Conservation (phyloP, 495 filamentous ascomycete species). For the Thermochaetoides thermophila region DNA sequence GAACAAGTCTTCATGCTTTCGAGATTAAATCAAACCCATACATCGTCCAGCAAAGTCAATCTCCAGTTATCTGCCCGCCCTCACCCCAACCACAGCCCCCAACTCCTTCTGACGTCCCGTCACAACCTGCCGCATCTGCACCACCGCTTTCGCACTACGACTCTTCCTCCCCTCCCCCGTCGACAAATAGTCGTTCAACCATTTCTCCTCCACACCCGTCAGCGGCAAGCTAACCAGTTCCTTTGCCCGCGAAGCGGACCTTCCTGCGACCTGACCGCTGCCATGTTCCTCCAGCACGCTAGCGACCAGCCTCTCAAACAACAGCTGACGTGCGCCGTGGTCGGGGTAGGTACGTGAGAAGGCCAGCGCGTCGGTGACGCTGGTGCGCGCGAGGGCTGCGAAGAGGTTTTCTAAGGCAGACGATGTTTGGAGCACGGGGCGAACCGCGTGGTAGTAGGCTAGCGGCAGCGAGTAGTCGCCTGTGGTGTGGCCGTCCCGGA, state of each 20-base stretch:
- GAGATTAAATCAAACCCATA: no score
- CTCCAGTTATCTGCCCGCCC: constrained; percentile 1
- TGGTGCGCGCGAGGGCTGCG: constrained; percentile 48
- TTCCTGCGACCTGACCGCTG: no score
- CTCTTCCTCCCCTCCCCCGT: constrained; percentile 45
- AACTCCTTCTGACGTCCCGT: no score
- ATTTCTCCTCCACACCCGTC: constrained; percentile 49
- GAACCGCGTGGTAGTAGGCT: constrained; percentile 61
- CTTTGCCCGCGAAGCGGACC: constrained; percentile 38
- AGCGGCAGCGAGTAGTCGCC: constrained; percentile 51
- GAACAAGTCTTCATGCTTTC: no score
- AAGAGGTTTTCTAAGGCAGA: constrained; percentile 49
- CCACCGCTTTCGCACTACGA: constrained; percentile 49
- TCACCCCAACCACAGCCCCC: no score
- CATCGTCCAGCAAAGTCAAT: background rate
- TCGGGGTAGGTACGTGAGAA: constrained; percentile 50
- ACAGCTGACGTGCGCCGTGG: constrained; percentile 37
- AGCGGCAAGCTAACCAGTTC: constrained; percentile 61
- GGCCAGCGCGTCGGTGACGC: constrained; percentile 56
- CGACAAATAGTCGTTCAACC: constrained; percentile 52
- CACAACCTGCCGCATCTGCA: constrained; percentile 49
- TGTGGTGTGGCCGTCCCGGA: constrained; percentile 30
- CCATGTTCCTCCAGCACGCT: constrained; percentile 39
- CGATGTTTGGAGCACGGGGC: constrained; percentile 45
- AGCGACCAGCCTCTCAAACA: constrained; percentile 53